Evolutionary conservation across 1,284 basidiomycete genomes (phyloP), one percentile per base, ranked within the genome.

Genomic region (Ustilago vetiveriae): DNA sequence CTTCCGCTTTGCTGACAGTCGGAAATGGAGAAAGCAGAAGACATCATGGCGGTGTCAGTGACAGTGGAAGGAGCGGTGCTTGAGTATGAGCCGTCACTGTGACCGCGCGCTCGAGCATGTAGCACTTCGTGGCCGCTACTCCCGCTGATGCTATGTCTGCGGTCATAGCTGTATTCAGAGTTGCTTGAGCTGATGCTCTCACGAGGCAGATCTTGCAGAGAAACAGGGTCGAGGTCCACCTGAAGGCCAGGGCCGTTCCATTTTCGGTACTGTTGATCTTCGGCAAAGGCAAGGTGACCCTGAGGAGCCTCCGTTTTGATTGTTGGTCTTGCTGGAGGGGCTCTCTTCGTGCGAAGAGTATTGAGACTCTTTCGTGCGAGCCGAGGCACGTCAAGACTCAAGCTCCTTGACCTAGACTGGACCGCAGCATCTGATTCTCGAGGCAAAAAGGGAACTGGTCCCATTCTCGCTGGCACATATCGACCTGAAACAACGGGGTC

Each of bases 111-210:
- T 22, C 40, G 39, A 5, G 40, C 33, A 26, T 48, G 45, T 8
- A 27, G 11, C 1, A 16, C 22, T 3, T 48, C 45, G 21, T 56
- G 53, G 32, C 45, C 53, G 26, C 37, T 37, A 22, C 53, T 56
- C n/a, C 53, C 45, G 27, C 40, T 48, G 45, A 43, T 43, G 17
- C 46, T 56, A 46, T 56, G 53, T 39, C 53, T 30, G 37, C 46
- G 46, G 10, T 45, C 42, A 30, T 45, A 53, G 39, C 30, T 37
- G 45, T 55, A 53, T 6, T 53, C 50, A 3, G 50, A 41, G 23
- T 37, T 39, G 46, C 45, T 37, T 33, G 46, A 56, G 53, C 53
- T 56, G 14, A n/a, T 35, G 27, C 53, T 56, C 37, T 56, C 53
- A 11, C 53, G 45, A 22, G 53, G 53, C 38, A 56, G 35, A 21